Conservation (phyloP, 257 asterid genomes). For the Solanum lignicaule region DNA sequence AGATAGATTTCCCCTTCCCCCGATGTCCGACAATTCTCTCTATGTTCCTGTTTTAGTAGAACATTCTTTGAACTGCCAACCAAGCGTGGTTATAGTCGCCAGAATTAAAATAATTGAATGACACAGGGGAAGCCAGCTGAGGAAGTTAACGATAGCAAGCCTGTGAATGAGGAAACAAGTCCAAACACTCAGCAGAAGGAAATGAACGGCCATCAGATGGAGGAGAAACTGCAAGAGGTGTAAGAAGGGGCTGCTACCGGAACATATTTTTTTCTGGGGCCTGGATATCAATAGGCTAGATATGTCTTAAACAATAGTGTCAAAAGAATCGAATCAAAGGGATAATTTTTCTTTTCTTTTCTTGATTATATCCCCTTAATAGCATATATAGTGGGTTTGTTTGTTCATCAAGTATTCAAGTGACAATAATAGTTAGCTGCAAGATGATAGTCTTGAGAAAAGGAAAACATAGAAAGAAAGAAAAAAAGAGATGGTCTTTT, state of each 20-base stretch:
- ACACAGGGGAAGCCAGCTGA: constrained; percentile 49
- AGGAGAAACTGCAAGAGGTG: constrained; percentile 25
- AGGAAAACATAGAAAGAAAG: background rate
- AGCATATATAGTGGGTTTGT: constrained; percentile 5
- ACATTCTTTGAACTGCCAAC: background rate
- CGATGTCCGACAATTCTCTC: background rate
- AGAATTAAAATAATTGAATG: background rate
- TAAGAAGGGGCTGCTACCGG: background rate
- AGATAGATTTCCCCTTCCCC: background rate
- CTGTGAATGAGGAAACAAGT: constrained; percentile 14
- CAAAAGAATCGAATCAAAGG: background rate
- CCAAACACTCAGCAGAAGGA: constrained; percentile 15
- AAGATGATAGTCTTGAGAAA: background rate
- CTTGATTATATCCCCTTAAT: background rate
- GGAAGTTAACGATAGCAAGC: constrained; percentile 40
- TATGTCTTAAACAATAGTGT: background rate
- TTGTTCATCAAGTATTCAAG: constrained; percentile 2
- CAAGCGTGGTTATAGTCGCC: background rate
- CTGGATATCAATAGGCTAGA: background rate
- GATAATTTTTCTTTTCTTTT: background rate
- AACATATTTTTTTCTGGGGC: background rate
- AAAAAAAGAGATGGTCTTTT: background rate
- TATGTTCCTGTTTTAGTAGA: background rate
- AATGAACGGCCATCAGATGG: constrained; percentile 35
- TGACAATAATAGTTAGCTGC: constrained; percentile 1